phyloP scores from a whole-genome alignment of 2,329 filamentous ascomycete genomes.

The Fusarium decemcellulare region DNA sequence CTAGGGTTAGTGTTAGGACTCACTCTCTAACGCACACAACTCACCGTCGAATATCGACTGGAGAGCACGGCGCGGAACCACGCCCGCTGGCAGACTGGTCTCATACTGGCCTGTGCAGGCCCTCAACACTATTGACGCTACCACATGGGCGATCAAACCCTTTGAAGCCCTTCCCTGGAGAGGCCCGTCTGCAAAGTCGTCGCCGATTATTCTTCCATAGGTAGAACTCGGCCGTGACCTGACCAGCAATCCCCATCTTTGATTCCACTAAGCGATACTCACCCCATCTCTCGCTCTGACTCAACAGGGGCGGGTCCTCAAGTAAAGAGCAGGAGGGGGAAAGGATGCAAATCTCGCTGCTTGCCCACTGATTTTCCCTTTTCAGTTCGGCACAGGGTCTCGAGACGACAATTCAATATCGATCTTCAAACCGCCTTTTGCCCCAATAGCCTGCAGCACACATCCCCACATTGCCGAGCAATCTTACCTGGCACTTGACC shows the following conservation, averaged over 20 bases:
- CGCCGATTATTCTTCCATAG: conserved; percentile 11
- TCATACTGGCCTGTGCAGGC: conserved; percentile 28
- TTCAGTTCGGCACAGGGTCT: conserved; percentile 34
- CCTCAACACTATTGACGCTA: conserved; percentile 27
- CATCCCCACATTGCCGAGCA: conserved; percentile 36
- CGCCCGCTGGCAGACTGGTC: conserved; percentile 27
- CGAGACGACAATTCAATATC: conserved; percentile 41
- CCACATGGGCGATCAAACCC: conserved; percentile 31
- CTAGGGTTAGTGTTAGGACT: background rate
- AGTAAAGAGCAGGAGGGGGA: conserved; percentile 2
- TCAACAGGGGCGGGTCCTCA: conserved; percentile 34
- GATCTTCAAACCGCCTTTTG: conserved; percentile 39
- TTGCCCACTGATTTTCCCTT: conserved; percentile 30
- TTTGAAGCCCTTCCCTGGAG: conserved; percentile 11
- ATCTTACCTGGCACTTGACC: conserved; percentile 32
- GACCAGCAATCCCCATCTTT: conserved; percentile 15
- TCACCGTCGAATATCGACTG: conserved; percentile 2
- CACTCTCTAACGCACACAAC: background rate
- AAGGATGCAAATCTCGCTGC: conserved; percentile 38
- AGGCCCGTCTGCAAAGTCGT: conserved; percentile 8
- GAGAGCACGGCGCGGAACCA: conserved; percentile 31
- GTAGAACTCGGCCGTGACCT: conserved; percentile 17
- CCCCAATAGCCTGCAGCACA: conserved; percentile 33
- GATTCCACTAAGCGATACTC: conserved; percentile 3
- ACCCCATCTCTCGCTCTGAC: conserved; percentile 37